These are phyloP conservation scores for Cordyceps pruinosa DNA, from an alignment of 2,329 filamentous ascomycete genomes.

Conservation along the genomic window DNA sequence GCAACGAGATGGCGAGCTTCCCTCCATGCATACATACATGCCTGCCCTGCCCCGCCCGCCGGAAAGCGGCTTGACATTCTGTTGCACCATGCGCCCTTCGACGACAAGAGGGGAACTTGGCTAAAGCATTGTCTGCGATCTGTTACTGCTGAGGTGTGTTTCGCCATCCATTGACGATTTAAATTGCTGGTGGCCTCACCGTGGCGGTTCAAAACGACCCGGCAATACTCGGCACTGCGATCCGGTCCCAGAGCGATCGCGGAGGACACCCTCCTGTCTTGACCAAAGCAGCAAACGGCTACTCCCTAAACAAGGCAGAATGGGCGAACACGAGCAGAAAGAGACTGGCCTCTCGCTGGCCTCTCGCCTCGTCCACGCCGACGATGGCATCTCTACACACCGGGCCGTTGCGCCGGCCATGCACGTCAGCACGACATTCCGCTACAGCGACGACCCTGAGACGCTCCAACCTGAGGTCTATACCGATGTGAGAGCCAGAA, in stretches of 20 bases:
- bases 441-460: constrained; percentile 67
- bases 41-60: no score
- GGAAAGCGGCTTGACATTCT: neutral
- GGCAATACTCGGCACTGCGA: neutral
- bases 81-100: neutral
- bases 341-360: constrained; percentile 40
- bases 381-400: constrained; percentile 66
- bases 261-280: neutral
- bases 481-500: constrained; percentile 43
- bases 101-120: neutral
- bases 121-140: no score
- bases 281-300: neutral
- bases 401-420: constrained; percentile 81
- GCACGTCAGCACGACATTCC: constrained; percentile 87
- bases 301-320: neutral
- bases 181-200: neutral
- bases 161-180: no score
- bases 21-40: no score
- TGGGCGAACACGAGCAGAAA: neutral
- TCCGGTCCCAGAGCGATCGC: neutral
- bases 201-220: neutral
- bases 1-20: neutral
- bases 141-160: no score
- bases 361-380: constrained; percentile 73
- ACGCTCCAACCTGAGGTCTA: constrained; percentile 48